Evolutionary conservation across 805 yeast genomes (phyloP), one percentile per base, ranked within the genome.

Genomic region (Cyberlindnera samutprakarnensis): DNA sequence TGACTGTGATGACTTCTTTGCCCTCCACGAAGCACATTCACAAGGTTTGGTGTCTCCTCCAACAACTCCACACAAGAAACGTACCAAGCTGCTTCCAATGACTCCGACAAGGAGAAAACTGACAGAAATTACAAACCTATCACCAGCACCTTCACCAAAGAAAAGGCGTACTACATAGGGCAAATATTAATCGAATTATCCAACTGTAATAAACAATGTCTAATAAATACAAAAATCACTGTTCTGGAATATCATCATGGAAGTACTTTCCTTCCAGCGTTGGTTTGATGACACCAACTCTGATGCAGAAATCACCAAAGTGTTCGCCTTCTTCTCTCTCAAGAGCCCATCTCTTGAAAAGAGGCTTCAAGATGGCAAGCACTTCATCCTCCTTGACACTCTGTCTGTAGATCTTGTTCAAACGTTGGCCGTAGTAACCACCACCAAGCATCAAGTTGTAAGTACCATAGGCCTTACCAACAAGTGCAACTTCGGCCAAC

Each of bases 371-470:
- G 30, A 73, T 78, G 20, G 59, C 72, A 44, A 90, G 60, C 34
- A 88, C 82, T 57, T 90, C 95, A 30, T 83, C 88, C 62, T 90
- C 97, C 57, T 81, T 84, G 46, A 90, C 76, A 18, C 94, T 85
- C 43, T 86, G 80, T 51, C 85, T 71, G 68, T 75, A 90, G 34
- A 90, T 71, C 66, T 90, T 90, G 67, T 90, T 90, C 47, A 90
- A 62, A 56, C 97, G 75, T 59, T 87, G 82, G 39, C 97, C 97
- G 51, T 80, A 80, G 60, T 81, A 88, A 24, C 96, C 95, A 54
- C 97, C 97, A 47, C 97, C 97, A 45, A 90, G 69, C 85, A 88
- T 70, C 61, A 90, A 70, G 61, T 90, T 90, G 62, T 90, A 90
- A 13, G 94, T 87, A 32, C 94, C 95, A 42, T 71, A 76, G 0